Evolutionary conservation across 257 asterid species (phyloP).

Genomic region (Solanum sitiens): DNA sequence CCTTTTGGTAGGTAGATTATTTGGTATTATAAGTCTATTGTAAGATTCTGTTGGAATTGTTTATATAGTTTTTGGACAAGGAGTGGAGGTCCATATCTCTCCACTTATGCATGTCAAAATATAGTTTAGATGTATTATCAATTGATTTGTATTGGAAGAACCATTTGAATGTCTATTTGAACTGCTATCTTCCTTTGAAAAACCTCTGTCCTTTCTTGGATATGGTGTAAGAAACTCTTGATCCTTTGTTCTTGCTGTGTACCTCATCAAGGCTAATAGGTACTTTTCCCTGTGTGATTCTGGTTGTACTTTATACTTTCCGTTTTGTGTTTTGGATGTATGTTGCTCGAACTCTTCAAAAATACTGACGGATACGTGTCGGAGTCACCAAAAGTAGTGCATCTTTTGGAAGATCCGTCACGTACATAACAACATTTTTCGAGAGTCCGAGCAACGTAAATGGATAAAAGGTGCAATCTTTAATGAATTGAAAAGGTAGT

Average conservation of each 20-base stretch:
- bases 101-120: not conserved
- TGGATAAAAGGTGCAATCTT: not conserved
- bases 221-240: constrained; percentile 18
- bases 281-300: constrained; percentile 1
- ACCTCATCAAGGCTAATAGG: constrained; percentile 16
- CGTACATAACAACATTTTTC: not conserved
- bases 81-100: constrained; percentile 20
- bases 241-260: constrained; percentile 9
- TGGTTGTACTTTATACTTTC: not conserved
- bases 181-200: constrained; percentile 4
- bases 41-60: not conserved
- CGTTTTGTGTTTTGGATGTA: not conserved
- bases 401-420: not conserved
- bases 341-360: not conserved
- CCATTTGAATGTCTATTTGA: constrained; percentile 10
- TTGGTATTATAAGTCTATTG: constrained; percentile 9
- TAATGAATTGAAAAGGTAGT: not conserved
- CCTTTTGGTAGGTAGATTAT: constrained; percentile 33
- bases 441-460: not conserved
- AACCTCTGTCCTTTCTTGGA: constrained; percentile 13
- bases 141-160: constrained; percentile 6
- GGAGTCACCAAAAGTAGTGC: not conserved
- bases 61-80: constrained; percentile 8
- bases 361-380: not conserved
- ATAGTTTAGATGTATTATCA: constrained; percentile 14